phyloP scores from a whole-genome alignment of 2,329 filamentous ascomycete species.

The Geosmithia putterillii region DNA sequence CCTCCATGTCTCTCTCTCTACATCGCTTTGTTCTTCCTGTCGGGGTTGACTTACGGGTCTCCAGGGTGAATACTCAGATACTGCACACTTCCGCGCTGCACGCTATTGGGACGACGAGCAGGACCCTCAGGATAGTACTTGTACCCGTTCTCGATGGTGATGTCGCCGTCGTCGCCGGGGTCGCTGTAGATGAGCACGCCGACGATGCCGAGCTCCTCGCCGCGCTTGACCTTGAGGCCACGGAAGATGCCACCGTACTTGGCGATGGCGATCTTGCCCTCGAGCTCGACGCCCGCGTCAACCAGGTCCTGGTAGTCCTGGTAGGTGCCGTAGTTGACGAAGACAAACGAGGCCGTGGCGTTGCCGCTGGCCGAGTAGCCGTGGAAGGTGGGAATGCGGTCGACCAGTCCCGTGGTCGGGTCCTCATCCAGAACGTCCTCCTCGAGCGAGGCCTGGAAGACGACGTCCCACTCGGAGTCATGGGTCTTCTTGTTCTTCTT shows the following conservation, averaged over 20 bases:
- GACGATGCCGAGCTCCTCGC: slow-evolving; percentile 76
- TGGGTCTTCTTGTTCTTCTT: slow-evolving; percentile 19
- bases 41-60: slow-evolving; percentile 43
- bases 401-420: slow-evolving; percentile 56
- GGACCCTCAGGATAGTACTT: slow-evolving; percentile 69
- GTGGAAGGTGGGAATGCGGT: slow-evolving; percentile 81
- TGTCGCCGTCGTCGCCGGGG: slow-evolving; percentile 69
- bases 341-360: slow-evolving; percentile 78
- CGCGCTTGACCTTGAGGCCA: slow-evolving; percentile 73
- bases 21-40: neutral
- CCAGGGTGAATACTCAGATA: slow-evolving; percentile 60
- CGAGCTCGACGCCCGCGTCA: slow-evolving; percentile 56
- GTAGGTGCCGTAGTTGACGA: slow-evolving; percentile 83
- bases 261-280: slow-evolving; percentile 69
- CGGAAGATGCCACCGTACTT: slow-evolving; percentile 71
- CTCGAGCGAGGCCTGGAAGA: slow-evolving; percentile 69
- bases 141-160: slow-evolving; percentile 64
- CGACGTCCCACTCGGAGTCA: slow-evolving; percentile 39
- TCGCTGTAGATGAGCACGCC: slow-evolving; percentile 73
- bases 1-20: neutral
- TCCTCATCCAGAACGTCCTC: slow-evolving; percentile 82
- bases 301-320: slow-evolving; percentile 74
- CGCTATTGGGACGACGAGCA: slow-evolving; percentile 75
- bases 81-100: slow-evolving; percentile 79
- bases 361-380: slow-evolving; percentile 90